Evolutionary conservation across 805 yeast genomes (phyloP).

Genomic region (Sugiyamaella floridensis): DNA sequence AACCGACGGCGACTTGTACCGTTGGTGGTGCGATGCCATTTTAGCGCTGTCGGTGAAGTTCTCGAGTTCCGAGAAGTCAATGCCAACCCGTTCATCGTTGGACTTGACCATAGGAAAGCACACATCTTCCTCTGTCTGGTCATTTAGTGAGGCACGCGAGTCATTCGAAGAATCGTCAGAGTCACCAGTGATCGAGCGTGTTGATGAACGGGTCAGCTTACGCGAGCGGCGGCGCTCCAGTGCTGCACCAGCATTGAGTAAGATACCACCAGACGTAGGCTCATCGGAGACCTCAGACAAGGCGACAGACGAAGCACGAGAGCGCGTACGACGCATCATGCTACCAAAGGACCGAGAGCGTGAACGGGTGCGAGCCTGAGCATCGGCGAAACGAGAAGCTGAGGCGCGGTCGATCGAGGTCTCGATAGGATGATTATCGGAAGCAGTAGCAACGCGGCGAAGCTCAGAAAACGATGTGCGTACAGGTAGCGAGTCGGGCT

Average conservation of each 20-base stretch:
- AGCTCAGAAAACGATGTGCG: conserved; percentile 24
- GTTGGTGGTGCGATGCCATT: neutral
- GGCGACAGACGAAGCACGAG: conserved; percentile 18
- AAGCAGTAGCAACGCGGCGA: conserved; percentile 11
- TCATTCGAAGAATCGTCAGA: conserved; percentile 24
- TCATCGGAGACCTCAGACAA: conserved; percentile 15
- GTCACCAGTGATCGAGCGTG: conserved; percentile 35
- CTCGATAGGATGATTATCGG: conserved; percentile 2
- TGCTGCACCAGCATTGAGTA: conserved; percentile 7
- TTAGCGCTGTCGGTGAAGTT: conserved; percentile 49
- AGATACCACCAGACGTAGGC: conserved; percentile 17
- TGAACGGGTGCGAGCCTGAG: neutral
- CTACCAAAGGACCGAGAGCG: conserved; percentile 3
- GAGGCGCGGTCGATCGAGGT: conserved; percentile 20
- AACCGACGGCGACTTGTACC: neutral
- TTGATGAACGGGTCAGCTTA: conserved; percentile 34
- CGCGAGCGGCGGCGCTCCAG: conserved; percentile 16
- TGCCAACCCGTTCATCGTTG: conserved; percentile 57
- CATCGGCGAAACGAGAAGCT: conserved; percentile 3
- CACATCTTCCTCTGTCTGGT: conserved; percentile 94
- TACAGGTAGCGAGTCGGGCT: conserved; percentile 37
- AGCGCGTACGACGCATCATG: neutral
- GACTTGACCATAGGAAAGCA: conserved; percentile 88
- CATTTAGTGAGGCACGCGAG: conserved; percentile 43
- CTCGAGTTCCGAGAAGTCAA: conserved; percentile 86